Base-by-base conservation (phyloP, 164 flowering plant species). In the Umbilicus rupestris region DNA sequence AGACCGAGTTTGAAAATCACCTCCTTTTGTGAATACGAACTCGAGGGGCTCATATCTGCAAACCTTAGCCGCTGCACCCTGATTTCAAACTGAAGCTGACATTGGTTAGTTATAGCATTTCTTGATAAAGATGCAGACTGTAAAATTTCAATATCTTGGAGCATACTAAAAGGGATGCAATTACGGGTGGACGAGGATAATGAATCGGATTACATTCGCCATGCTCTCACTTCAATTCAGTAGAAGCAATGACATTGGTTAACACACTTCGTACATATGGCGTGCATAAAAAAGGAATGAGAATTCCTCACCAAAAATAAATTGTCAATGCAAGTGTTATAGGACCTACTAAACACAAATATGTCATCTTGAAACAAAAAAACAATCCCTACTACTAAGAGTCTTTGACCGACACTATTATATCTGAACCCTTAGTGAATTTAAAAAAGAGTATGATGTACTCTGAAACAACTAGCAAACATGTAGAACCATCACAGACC, bases 21-120 rank as follows among this genome's bases (percentile, higher is more conserved):
- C 85, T 88, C 93, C 75, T 88, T 88, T 67, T 80, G 76, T 47
- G 86, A 71, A 71, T 79, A 88, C 69, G 94, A 86, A 65, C 85
- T 84, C 69, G 90, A 80, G 39, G 87, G 72, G 70, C 79, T 80
- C 63, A 75, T 71, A 70, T 87, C 84, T 39, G 84, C 89, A 76
- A 91, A 91, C 74, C 87, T 81, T 68, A 87, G 78, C 59, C 84
- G 75, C 37, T 82, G 84, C 81, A 82, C 85, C 85, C 77, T 86
- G 73, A 70, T 73, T 71, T 78, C 88, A 69, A 79, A 69, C 95
- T 88, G 83, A 75, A 79, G 39, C 73, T 62, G 74, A 39, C 64
- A 62, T n/a, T 49, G 22, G 39, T 35, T 26, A 74, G 68, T 37
- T 29, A 19, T 20, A 5, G 28, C 28, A 22, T 9, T n/a, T 5